phyloP scores from a whole-genome alignment of 352 stramenopile species.

The Globisporangium polare region DNA sequence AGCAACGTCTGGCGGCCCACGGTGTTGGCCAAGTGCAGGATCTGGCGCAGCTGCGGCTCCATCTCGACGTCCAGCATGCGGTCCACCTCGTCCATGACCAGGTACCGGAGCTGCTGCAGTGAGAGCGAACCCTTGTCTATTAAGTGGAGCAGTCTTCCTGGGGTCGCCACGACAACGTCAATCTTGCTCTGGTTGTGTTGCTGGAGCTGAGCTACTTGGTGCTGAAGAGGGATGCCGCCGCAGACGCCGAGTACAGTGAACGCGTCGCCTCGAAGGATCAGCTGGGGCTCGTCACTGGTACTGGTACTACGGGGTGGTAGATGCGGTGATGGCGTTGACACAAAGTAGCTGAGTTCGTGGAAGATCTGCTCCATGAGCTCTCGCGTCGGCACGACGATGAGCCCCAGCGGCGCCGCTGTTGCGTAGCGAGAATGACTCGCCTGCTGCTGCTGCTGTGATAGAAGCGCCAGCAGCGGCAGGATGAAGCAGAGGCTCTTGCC shows the following conservation, averaged over 20 bases:
- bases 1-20: slow-evolving; percentile 80
- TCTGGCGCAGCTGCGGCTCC: slow-evolving; percentile 91
- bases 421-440: slow-evolving; percentile 45
- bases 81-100: slow-evolving; percentile 96
- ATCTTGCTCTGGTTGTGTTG: slow-evolving; percentile 25
- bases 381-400: slow-evolving; percentile 94
- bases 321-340: no score
- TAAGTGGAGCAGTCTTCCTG: slow-evolving; percentile 56
- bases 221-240: slow-evolving; percentile 31
- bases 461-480: slow-evolving; percentile 79
- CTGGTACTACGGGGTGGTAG: not conserved
- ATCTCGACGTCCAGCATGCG: slow-evolving; percentile 93
- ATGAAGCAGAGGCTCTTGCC: slow-evolving; percentile 97
- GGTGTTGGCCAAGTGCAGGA: slow-evolving; percentile 82
- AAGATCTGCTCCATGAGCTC: slow-evolving; percentile 96
- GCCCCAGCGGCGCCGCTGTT: slow-evolving; percentile 35
- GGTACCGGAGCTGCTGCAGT: slow-evolving; percentile 33
- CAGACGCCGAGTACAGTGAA: slow-evolving; percentile 41
- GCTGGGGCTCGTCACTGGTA: slow-evolving; percentile 26
- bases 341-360: slow-evolving; percentile 52
- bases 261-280: slow-evolving; percentile 21
- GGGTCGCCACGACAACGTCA: slow-evolving; percentile 44
- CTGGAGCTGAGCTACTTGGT: slow-evolving; percentile 26
- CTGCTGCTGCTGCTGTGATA: slow-evolving; percentile 18
- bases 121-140: slow-evolving; percentile 24